These are phyloP conservation scores for Arabis hirsuta DNA, from an alignment of 345 rosid genomes.

Conservation along the genomic window DNA sequence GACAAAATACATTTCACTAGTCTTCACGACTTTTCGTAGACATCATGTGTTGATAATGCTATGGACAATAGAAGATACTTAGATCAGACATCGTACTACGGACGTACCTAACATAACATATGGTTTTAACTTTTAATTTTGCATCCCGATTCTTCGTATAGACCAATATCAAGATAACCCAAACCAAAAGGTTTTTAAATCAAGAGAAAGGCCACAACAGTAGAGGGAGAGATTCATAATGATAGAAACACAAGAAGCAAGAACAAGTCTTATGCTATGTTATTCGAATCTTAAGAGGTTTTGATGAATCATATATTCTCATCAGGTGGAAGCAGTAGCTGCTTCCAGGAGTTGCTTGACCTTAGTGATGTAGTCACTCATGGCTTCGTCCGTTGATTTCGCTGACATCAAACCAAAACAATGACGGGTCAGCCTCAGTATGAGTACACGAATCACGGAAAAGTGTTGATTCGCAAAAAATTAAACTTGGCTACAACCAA, in stretches of 20 bases:
- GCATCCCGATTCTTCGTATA: slow-evolving; percentile 4
- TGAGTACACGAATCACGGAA: not conserved
- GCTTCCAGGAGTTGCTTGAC: slow-evolving; percentile 74
- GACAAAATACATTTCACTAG: too few relatives aligned
- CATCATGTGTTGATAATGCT: too few relatives aligned
- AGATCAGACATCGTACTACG: not conserved
- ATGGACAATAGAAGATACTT: too few relatives aligned
- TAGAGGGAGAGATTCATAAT: slow-evolving; percentile 14
- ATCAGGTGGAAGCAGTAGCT: slow-evolving; percentile 50
- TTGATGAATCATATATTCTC: slow-evolving; percentile 23
- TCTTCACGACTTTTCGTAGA: too few relatives aligned
- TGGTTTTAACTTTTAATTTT: not conserved
- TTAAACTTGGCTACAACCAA: not conserved
- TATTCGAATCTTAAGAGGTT: slow-evolving; percentile 27
- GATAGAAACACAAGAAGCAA: slow-evolving; percentile 36
- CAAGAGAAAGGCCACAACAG: slow-evolving; percentile 24
- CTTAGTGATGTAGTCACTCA: slow-evolving; percentile 77
- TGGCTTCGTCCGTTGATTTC: slow-evolving; percentile 75
- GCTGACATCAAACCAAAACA: slow-evolving; percentile 41
- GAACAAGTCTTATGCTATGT: slow-evolving; percentile 35
- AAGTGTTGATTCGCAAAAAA: not conserved
- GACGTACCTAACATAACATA: not conserved
- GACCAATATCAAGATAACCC: slow-evolving; percentile 8
- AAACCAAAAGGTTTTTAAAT: slow-evolving; percentile 17
- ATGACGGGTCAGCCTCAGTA: not conserved